Evolutionary conservation across 495 filamentous ascomycete genomes (phyloP).

Genomic region (Hypoxylon perforatum): DNA sequence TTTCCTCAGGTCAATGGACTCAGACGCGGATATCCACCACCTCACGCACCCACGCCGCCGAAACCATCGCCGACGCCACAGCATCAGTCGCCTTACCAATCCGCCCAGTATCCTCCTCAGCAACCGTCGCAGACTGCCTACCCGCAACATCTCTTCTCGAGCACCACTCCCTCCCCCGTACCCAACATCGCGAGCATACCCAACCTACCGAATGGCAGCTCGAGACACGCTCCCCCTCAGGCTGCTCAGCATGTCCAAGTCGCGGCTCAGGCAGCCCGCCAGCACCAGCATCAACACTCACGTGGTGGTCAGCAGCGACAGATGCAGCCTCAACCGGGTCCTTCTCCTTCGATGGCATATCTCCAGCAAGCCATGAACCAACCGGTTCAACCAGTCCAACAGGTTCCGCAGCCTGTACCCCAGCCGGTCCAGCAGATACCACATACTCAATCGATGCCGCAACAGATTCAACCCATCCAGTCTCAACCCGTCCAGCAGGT

Average conservation of each 20-base stretch:
- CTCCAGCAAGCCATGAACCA: slow-evolving; percentile 50
- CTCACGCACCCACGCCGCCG: slow-evolving; percentile 52
- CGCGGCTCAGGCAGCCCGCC: slow-evolving; percentile 49
- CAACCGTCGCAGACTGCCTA: slow-evolving; percentile 45
- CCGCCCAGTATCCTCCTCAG: slow-evolving; percentile 53
- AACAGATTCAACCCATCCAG: slow-evolving; percentile 47
- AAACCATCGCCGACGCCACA: slow-evolving; percentile 57
- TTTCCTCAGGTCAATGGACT: slow-evolving; percentile 45
- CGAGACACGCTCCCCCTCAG: slow-evolving; percentile 50
- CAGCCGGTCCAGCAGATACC: slow-evolving; percentile 46
- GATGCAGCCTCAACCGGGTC: slow-evolving; percentile 43
- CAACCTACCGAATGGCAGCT: slow-evolving; percentile 50
- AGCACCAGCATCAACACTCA: slow-evolving; percentile 42
- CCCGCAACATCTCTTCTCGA: slow-evolving; percentile 51
- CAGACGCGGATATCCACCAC: slow-evolving; percentile 47
- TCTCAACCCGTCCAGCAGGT: slow-evolving; percentile 45
- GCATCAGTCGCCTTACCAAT: slow-evolving; percentile 56
- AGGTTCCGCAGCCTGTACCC: slow-evolving; percentile 42
- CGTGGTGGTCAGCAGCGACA: slow-evolving; percentile 36
- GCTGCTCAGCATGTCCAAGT: slow-evolving; percentile 52
- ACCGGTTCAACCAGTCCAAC: slow-evolving; percentile 45
- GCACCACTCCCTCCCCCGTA: slow-evolving; percentile 50
- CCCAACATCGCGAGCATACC: slow-evolving; percentile 48
- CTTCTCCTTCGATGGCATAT: slow-evolving; percentile 40
- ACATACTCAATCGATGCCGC: slow-evolving; percentile 44